Percentiles rank a stretch among this genome's conserved stretches.
phyloP scores from a whole-genome alignment of 2,329 filamentous ascomycete species.

The Blastomyces silverae region DNA sequence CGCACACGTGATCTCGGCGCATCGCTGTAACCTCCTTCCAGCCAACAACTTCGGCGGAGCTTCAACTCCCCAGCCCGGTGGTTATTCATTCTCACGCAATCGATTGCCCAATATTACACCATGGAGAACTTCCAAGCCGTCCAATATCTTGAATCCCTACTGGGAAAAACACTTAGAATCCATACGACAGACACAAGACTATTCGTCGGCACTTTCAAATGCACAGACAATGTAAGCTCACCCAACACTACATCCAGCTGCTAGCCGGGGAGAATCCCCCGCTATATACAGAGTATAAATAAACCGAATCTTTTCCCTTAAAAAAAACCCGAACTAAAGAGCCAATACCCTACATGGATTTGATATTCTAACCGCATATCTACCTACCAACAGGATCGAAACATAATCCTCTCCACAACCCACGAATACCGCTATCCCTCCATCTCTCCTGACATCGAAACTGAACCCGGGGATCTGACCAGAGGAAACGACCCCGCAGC shows the following conservation, averaged over 20 bases:
- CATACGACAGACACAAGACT: conserved; percentile 76
- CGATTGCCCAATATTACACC: conserved; percentile 2
- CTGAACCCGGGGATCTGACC: conserved; percentile 27
- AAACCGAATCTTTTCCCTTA: not conserved
- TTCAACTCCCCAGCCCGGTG: not conserved
- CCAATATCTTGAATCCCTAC: conserved; percentile 49
- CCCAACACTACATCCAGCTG: no score
- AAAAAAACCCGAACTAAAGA: not conserved
- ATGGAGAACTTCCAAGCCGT: conserved; percentile 37
- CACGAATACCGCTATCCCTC: conserved; percentile 81
- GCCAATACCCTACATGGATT: not conserved
- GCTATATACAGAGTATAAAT: not conserved
- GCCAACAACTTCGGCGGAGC: not conserved
- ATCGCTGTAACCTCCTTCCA: not conserved
- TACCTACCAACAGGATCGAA: conserved; percentile 58
- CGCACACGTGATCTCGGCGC: not conserved
- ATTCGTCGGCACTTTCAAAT: conserved; percentile 88
- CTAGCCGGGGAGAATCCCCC: not conserved
- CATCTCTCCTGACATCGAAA: conserved; percentile 40
- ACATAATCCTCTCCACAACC: conserved; percentile 77
- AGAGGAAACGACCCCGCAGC: conserved; percentile 26
- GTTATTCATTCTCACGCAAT: no score
- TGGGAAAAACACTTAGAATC: conserved; percentile 73
- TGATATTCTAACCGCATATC: conserved; percentile 1
- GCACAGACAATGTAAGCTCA: conserved; percentile 72